Evolutionary conservation across 108 stramenopile genomes (phyloP).

Genomic region (Thalassiosira profunda): DNA sequence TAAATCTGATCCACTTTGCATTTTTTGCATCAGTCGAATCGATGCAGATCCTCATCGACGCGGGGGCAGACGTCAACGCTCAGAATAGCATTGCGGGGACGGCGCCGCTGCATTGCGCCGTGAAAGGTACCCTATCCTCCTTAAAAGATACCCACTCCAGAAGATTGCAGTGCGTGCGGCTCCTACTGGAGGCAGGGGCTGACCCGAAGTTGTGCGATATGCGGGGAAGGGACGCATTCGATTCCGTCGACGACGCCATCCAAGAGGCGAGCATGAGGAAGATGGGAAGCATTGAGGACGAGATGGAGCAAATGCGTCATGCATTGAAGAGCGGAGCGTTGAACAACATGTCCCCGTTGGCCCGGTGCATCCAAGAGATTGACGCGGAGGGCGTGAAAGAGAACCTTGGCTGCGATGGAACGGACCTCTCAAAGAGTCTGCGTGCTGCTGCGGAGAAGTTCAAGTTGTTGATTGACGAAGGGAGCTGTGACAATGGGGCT

Average conservation of each 20-base stretch:
- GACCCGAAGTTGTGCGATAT: constrained; percentile 32
- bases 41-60: constrained; percentile 68
- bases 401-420: neutral
- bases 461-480: constrained; percentile 2
- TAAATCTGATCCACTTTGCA: constrained; percentile 4
- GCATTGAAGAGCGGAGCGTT: neutral
- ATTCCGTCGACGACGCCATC: constrained; percentile 83
- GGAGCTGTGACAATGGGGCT: neutral
- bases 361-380: neutral
- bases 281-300: constrained; percentile 3
- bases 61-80: constrained; percentile 48
- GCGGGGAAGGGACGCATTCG: constrained; percentile 80
- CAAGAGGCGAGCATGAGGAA: constrained; percentile 60
- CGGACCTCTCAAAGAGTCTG: constrained; percentile 6
- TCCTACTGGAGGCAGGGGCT: constrained; percentile 41
- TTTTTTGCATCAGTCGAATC: constrained; percentile 44
- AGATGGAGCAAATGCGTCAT: constrained; percentile 27
- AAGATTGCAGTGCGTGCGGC: constrained; percentile 66
- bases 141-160: constrained; percentile 36
- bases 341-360: neutral
- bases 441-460: constrained; percentile 16
- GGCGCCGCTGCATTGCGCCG: constrained; percentile 73
- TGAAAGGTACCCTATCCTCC: constrained; percentile 55
- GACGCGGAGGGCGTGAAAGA: constrained; percentile 15
- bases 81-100: neutral